Evolutionary conservation across 2,329 filamentous ascomycete species (phyloP).

Genomic region (Sporothrix protearum): DNA sequence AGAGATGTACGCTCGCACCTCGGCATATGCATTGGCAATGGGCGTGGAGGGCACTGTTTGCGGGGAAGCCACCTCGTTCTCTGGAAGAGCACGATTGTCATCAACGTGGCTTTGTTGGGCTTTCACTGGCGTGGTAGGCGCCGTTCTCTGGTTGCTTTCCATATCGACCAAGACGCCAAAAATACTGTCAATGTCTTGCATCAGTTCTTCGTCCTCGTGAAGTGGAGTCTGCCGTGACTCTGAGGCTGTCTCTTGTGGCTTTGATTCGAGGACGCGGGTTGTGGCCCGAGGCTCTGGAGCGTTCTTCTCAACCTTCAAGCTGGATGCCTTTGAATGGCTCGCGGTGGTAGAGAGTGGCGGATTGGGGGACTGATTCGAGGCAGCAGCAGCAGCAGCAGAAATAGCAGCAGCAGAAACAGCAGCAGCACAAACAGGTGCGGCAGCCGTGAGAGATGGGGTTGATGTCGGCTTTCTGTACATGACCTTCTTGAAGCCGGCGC

Average conservation of each 20-base stretch:
- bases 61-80: background rate
- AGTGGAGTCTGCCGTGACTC: background rate
- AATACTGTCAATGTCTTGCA: slow-evolving; percentile 24
- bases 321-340: background rate
- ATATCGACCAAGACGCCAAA: slow-evolving; percentile 23
- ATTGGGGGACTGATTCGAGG: background rate
- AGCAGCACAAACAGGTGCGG: background rate
- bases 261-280: background rate
- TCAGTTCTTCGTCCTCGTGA: background rate
- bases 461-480: slow-evolving; percentile 13
- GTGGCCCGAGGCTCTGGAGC: background rate
- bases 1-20: slow-evolving; percentile 25
- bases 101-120: background rate
- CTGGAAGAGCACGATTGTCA: background rate
- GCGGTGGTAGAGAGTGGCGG: background rate
- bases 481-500: slow-evolving; percentile 21
- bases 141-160: slow-evolving; percentile 5
- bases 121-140: background rate
- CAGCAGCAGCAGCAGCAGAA: background rate
- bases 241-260: background rate
- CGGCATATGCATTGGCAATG: slow-evolving; percentile 25
- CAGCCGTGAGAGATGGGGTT: background rate
- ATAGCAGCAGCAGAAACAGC: background rate
- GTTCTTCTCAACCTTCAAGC: background rate
- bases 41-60: slow-evolving; percentile 24